These are phyloP conservation scores for Fusarium torreyae DNA, from an alignment of 2,329 filamentous ascomycete species.

Conservation along the genomic window DNA sequence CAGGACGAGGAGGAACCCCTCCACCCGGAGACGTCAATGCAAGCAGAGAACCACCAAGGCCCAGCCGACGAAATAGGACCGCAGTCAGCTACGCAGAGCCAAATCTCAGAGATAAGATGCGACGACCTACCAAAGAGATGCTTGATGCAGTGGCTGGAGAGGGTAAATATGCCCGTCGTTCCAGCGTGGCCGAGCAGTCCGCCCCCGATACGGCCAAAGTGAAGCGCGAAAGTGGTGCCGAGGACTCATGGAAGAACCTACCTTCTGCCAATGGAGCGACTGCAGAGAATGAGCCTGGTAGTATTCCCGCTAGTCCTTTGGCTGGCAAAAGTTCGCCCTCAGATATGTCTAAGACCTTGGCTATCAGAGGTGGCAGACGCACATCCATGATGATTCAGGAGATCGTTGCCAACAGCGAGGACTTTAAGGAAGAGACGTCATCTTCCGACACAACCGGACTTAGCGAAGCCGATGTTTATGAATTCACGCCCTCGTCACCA, in stretches of 20 bases:
- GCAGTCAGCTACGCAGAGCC: constrained; percentile 87
- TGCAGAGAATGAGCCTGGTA: constrained; percentile 36
- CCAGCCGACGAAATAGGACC: constrained; percentile 76
- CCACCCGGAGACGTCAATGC: constrained; percentile 71
- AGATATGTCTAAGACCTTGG: constrained; percentile 53
- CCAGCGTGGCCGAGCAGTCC: constrained; percentile 55
- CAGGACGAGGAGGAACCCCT: constrained; percentile 67
- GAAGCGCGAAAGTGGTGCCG: constrained; percentile 55
- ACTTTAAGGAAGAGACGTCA: constrained; percentile 35
- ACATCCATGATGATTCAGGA: constrained; percentile 52
- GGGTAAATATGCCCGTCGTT: constrained; percentile 65
- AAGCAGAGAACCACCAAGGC: constrained; percentile 71
- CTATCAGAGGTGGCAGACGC: constrained; percentile 61
- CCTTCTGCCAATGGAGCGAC: constrained; percentile 29
- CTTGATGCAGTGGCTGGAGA: constrained; percentile 81
- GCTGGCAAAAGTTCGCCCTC: constrained; percentile 56
- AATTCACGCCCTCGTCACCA: constrained; percentile 67
- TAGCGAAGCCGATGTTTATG: constrained; percentile 66
- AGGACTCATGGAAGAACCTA: constrained; percentile 53
- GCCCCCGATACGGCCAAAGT: constrained; percentile 48
- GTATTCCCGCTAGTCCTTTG: constrained; percentile 58
- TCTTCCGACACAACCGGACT: constrained; percentile 43
- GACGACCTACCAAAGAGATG: constrained; percentile 82
- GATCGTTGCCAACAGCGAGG: constrained; percentile 20
- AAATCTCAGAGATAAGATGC: constrained; percentile 86